Evolutionary conservation across 2,329 filamentous ascomycete genomes (phyloP), one percentile per base, ranked within the genome.

Genomic region (Ceratocystis diversiconidia): DNA sequence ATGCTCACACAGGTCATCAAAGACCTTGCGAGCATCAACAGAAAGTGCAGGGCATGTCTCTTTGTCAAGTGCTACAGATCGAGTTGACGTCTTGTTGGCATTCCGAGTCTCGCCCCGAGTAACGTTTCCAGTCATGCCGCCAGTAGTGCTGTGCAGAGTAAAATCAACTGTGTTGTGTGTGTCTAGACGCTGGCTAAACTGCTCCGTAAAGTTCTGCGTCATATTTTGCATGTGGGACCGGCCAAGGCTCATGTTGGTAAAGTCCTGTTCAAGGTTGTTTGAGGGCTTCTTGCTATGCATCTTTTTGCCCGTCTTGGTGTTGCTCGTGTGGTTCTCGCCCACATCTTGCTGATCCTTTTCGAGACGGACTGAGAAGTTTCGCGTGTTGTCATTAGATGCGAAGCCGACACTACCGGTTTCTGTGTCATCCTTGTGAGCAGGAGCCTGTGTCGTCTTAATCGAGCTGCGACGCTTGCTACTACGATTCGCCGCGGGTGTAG

Each of bases 1-100:
- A 70, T 85, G 82, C 65, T 79, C 76, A 69, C 79, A 82, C 30
- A 84, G 75, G 57, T 73, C 74, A 67, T 84, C 79, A 19, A 84
- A 75, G 44, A 84, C 77, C 65, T 76, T 78, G 48, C 78, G 79
- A 63, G 81, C 81, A 65, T 80, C 77, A 50, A 73, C 74, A 10
- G 82, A 83, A 12, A 85, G 76, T 1, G 76, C 74, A n/a, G 78
- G 77, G 68, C 78, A 76, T 4, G 70, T 62, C 25, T 71, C 70
- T 52, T 69, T 55, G 71, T 68, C 50, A 6, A 15, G 36, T 17
- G 10, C 30, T n/a, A 44, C 60, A 44, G 60, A 28, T 25, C 60
- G 60, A n/a, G 46, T 55, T 17, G 46, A 19, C 5, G 43, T 59
- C 30, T n/a, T 62, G 22, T 43, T 46, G 61, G n/a, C 12, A 44